Evolutionary conservation across 768 basidiomycete genomes (phyloP), one percentile per base, ranked within the genome.

Genomic region (Amanita rubescens): DNA sequence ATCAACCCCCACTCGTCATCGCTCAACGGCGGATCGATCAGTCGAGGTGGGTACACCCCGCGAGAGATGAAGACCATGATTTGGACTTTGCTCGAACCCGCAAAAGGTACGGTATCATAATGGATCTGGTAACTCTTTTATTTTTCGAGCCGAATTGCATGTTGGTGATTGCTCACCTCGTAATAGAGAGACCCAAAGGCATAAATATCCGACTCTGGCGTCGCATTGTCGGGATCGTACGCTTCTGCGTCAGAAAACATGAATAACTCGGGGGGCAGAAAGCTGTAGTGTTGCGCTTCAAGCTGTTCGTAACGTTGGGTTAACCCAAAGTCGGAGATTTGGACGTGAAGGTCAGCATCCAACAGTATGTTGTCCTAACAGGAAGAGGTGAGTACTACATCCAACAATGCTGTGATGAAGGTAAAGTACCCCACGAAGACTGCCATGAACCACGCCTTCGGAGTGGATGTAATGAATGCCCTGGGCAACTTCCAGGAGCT

Each of bases 131-230:
- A 4, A 5, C 4, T 35, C 2, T n/a, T n/a, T 39, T n/a, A 15
- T 10, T 19, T 12, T 3, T n/a, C 20, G 3, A 3, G 3, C 22
- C 6, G 6, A 30, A 24, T 9, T 10, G 15, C 6, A 19, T 8
- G 19, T 8, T 1, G 5, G 10, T 2, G 12, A n/a, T n/a, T n/a
- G n/a, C 46, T 15, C 11, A 49, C 48, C 22, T 49, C 48, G 30
- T 49, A 49, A 37, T 49, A 49, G n/a, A 49, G 48, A 37, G 10
- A 49, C 1, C 33, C 48, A 37, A 49, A 49, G 2, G 48, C 34
- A 37, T 35, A 49, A 19, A 49, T 19, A 17, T 49, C 48, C 38
- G 38, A 17, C 33, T 49, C n/a, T 12, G 17, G 17, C 24, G 48
- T 49, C 9, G 27, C 48, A 12, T 8, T 9, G 7, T 30, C n/a